phyloP scores from a whole-genome alignment of 805 yeast genomes.

The Yarrowia alimentaria region DNA sequence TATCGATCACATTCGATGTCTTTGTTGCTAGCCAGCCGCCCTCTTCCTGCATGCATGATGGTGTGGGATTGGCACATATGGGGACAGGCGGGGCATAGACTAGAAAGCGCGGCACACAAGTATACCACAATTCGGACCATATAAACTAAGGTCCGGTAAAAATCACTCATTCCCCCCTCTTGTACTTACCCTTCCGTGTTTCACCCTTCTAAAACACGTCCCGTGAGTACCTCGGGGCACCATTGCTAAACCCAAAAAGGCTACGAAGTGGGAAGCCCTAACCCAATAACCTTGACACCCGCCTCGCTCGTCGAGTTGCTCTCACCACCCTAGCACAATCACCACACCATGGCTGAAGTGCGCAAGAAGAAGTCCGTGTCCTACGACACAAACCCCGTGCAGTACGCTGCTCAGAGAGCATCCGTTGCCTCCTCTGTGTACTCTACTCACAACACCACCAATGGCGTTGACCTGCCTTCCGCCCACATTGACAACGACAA shows the following conservation, averaged over 20 bases:
- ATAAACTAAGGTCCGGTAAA: too few species aligned
- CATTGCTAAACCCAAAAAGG: slow-evolving; percentile 16
- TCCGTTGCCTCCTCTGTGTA: slow-evolving; percentile 20
- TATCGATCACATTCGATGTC: slow-evolving; percentile 18
- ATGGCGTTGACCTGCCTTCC: slow-evolving; percentile 26
- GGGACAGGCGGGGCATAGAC: neutral
- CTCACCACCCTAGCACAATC: slow-evolving; percentile 23
- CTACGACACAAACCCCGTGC: slow-evolving; percentile 23
- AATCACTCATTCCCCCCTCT: too few species aligned
- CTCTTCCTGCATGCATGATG: slow-evolving; percentile 25
- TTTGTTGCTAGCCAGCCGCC: slow-evolving; percentile 27
- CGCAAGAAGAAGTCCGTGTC: slow-evolving; percentile 28
- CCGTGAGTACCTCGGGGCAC: slow-evolving; percentile 20
- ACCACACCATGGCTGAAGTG: slow-evolving; percentile 28
- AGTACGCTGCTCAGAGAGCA: slow-evolving; percentile 25
- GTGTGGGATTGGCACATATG: slow-evolving; percentile 17
- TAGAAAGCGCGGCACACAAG: slow-evolving; percentile 1
- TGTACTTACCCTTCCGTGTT: neutral
- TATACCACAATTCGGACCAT: too few species aligned
- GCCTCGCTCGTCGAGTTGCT: slow-evolving; percentile 26
- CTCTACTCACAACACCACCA: slow-evolving; percentile 28
- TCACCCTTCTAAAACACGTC: slow-evolving; percentile 16
- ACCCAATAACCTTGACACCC: slow-evolving; percentile 26
- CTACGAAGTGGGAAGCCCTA: slow-evolving; percentile 8
- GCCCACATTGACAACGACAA: slow-evolving; percentile 19